These are phyloP conservation scores for Dendrobium chrysotoxum DNA, from an alignment of 106 monocot genomes.

Conservation along the genomic window DNA sequence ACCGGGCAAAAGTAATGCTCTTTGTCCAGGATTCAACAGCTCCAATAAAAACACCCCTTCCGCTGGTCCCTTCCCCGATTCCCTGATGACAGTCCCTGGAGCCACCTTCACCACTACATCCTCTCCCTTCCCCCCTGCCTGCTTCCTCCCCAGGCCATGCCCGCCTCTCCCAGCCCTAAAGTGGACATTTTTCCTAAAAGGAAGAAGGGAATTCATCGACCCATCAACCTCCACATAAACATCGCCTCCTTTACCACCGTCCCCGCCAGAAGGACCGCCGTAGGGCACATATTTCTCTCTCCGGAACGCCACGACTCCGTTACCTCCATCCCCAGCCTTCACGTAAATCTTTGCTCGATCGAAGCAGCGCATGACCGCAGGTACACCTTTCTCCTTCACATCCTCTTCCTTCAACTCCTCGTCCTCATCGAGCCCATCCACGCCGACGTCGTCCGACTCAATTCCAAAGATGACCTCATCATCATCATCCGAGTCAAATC, in stretches of 20 bases:
- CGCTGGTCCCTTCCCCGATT: conserved; percentile 35
- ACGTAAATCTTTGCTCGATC: conserved; percentile 86
- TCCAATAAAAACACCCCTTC: conserved; percentile 71
- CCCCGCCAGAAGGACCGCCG: conserved; percentile 93
- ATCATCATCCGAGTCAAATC: conserved; percentile 13
- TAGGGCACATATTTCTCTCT: conserved; percentile 85
- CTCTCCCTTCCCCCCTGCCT: conserved; percentile 80
- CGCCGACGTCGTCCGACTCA: conserved; percentile 2
- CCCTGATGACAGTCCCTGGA: conserved; percentile 81
- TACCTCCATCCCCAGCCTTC: conserved; percentile 89
- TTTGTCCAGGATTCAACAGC: conserved; percentile 64
- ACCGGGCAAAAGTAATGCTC: conserved; percentile 73
- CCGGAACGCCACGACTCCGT: conserved; percentile 86
- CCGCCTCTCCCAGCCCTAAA: conserved; percentile 78
- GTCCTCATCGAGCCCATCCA: conserved; percentile 1
- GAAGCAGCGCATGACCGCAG: conserved; percentile 95
- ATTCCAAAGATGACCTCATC: conserved; percentile 15
- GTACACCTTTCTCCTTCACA: conserved; percentile 90
- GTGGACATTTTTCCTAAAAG: conserved; percentile 75
- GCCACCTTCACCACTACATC: conserved; percentile 91
- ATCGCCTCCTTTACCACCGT: conserved; percentile 82
- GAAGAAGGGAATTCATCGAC: conserved; percentile 87
- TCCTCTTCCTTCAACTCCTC: conserved; percentile 23
- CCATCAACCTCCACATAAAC: conserved; percentile 87
- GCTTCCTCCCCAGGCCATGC: conserved; percentile 77